These are phyloP conservation scores for Neurospora sp. DNA, from an alignment of 2,329 filamentous ascomycete genomes.

Conservation along the genomic window DNA sequence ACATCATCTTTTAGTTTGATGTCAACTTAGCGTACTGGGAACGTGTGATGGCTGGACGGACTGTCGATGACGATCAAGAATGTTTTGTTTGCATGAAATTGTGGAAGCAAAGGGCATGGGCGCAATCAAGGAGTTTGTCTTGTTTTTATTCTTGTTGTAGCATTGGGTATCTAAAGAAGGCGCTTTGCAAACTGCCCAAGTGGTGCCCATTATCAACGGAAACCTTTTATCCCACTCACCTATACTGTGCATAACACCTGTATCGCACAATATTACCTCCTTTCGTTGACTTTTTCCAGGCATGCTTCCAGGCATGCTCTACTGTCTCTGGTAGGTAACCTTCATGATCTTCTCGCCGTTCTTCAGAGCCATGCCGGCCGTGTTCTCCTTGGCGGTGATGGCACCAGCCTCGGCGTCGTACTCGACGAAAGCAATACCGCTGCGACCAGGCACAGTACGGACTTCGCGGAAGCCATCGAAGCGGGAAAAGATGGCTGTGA, in stretches of 20 bases:
- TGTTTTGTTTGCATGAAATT: neutral
- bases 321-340: constrained; percentile 94
- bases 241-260: constrained; percentile 1
- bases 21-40: neutral
- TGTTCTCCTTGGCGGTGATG: constrained; percentile 89
- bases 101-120: constrained; percentile 9
- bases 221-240: neutral
- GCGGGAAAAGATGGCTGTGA: constrained; percentile 72
- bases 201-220: neutral
- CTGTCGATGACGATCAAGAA: neutral
- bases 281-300: neutral
- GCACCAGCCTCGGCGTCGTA: constrained; percentile 86
- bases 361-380: constrained; percentile 72
- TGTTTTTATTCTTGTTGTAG: constrained; percentile 5
- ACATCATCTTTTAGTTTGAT: constrained; percentile 66
- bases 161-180: constrained; percentile 15
- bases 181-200: neutral
- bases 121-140: constrained; percentile 12
- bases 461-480: constrained; percentile 96
- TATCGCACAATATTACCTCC: neutral
- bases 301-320: constrained; percentile 12
- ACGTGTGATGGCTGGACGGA: neutral
- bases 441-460: constrained; percentile 73
- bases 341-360: constrained; percentile 71
- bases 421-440: constrained; percentile 90